These are phyloP conservation scores for Cetraspora pellucida DNA, from an alignment of 192 early-diverging fungal genomes.

Conservation along the genomic window DNA sequence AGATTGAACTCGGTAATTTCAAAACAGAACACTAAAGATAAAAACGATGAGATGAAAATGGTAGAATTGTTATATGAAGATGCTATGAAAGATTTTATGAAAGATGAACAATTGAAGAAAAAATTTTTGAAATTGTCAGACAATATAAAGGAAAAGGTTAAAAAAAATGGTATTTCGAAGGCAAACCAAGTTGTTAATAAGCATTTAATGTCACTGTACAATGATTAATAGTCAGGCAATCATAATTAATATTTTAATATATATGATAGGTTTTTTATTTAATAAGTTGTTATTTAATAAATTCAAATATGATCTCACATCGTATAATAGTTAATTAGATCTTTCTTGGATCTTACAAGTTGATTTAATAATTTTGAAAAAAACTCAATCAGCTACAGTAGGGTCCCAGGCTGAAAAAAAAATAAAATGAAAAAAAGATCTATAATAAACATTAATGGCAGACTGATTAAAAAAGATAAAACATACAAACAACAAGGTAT, in stretches of 20 bases:
- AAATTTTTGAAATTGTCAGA: background rate
- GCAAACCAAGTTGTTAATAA: too few relatives aligned
- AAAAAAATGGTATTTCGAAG: background rate
- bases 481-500: constrained; percentile 34
- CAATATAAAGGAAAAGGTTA: background rate
- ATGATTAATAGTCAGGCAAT: too few relatives aligned
- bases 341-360: too few relatives aligned
- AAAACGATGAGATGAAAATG: background rate
- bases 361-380: too few relatives aligned
- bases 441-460: background rate
- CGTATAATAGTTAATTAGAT: too few relatives aligned
- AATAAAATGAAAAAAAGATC: background rate
- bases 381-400: constrained; percentile 27
- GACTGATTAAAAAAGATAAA: background rate
- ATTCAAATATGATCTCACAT: too few relatives aligned
- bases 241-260: too few relatives aligned
- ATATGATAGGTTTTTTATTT: too few relatives aligned
- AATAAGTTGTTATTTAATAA: too few relatives aligned
- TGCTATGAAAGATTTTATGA: background rate
- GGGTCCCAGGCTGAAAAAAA: constrained; percentile 42
- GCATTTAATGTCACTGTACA: too few relatives aligned
- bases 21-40: background rate
- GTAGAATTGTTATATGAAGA: background rate
- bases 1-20: background rate
- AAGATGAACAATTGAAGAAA: background rate